phyloP scores from a whole-genome alignment of 352 stramenopile species.

The Phytopythium ostracodes region DNA sequence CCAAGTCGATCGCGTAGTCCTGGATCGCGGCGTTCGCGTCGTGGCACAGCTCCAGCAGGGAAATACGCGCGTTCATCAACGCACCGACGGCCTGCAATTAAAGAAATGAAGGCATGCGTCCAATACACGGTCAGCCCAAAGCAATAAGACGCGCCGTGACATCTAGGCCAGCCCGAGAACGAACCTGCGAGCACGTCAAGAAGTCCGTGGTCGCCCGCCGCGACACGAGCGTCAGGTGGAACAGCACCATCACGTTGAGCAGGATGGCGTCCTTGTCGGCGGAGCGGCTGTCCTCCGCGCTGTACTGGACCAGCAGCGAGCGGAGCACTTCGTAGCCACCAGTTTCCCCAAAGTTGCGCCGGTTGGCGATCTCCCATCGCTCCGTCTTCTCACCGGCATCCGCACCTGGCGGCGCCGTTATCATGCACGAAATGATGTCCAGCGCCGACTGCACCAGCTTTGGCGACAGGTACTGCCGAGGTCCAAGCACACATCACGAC shows the following conservation, averaged over 20 bases:
- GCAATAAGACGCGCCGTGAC: too few species aligned
- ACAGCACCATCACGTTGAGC: constrained; percentile 47
- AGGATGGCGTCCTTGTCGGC: constrained; percentile 32
- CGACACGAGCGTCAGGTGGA: constrained; percentile 57
- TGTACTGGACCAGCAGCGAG: constrained; percentile 65
- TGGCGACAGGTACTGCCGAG: constrained; percentile 42
- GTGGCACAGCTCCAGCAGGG: constrained; percentile 70
- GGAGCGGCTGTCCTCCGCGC: constrained; percentile 17
- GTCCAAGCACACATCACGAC: too few species aligned
- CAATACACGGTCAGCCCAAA: background rate
- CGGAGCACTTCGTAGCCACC: constrained; percentile 68
- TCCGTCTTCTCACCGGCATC: constrained; percentile 62
- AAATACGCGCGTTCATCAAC: constrained; percentile 63
- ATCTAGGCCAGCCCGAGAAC: too few species aligned
- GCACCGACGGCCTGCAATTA: constrained; percentile 38
- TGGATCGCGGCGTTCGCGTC: constrained; percentile 26
- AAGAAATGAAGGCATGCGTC: background rate
- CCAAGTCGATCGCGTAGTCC: constrained; percentile 53
- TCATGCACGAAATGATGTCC: constrained; percentile 58
- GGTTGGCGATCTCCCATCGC: constrained; percentile 70
- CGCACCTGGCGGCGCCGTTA: constrained; percentile 41
- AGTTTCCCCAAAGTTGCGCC: constrained; percentile 68
- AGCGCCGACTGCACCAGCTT: constrained; percentile 49
- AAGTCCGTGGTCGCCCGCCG: constrained; percentile 47
- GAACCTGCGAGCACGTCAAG: constrained; percentile 43